A percentile compares a stretch with the other conserved stretches of the same genome.
These are phyloP conservation scores for Talaromyces ruber DNA, from an alignment of 495 filamentous ascomycete species.

Conservation along the genomic window DNA sequence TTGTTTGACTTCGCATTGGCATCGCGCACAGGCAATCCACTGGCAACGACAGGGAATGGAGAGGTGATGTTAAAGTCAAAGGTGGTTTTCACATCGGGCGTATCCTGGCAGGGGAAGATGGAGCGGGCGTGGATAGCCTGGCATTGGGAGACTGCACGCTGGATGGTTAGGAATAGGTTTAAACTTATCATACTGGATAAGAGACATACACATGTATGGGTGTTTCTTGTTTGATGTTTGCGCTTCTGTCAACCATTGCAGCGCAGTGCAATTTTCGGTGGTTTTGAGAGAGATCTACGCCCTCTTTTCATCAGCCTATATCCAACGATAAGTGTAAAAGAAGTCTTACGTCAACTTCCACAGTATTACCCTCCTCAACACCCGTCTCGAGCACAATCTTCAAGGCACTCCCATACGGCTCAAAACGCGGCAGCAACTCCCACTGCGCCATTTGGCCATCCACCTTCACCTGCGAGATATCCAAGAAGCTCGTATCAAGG, in stretches of 20 bases:
- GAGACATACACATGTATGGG: slow-evolving; percentile 77
- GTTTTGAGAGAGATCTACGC: slow-evolving; percentile 52
- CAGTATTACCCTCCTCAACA: slow-evolving; percentile 48
- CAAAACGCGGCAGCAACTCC: slow-evolving; percentile 56
- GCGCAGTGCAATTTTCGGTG: slow-evolving; percentile 77
- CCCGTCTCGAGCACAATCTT: slow-evolving; percentile 59
- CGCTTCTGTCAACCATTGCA: slow-evolving; percentile 85
- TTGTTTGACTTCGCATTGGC: slow-evolving; percentile 34
- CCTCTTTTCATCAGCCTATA: background rate
- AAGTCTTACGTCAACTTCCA: slow-evolving; percentile 51
- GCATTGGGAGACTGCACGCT: slow-evolving; percentile 69
- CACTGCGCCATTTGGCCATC: slow-evolving; percentile 53
- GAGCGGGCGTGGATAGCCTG: slow-evolving; percentile 92
- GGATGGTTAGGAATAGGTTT: background rate
- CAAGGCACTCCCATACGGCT: slow-evolving; percentile 74
- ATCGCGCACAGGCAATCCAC: slow-evolving; percentile 61
- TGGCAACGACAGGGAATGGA: slow-evolving; percentile 79
- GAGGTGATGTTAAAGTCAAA: slow-evolving; percentile 83
- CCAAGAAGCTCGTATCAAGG: slow-evolving; percentile 77
- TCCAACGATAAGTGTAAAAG: slow-evolving; percentile 23
- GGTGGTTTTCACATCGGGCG: slow-evolving; percentile 87
- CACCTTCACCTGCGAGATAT: slow-evolving; percentile 58
- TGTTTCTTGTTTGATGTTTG: slow-evolving; percentile 91
- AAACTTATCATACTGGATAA: background rate
- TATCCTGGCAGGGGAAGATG: slow-evolving; percentile 94